Base-by-base conservation (phyloP, 192 early-diverging fungal genomes). In the Radiomyces spectabilis region DNA sequence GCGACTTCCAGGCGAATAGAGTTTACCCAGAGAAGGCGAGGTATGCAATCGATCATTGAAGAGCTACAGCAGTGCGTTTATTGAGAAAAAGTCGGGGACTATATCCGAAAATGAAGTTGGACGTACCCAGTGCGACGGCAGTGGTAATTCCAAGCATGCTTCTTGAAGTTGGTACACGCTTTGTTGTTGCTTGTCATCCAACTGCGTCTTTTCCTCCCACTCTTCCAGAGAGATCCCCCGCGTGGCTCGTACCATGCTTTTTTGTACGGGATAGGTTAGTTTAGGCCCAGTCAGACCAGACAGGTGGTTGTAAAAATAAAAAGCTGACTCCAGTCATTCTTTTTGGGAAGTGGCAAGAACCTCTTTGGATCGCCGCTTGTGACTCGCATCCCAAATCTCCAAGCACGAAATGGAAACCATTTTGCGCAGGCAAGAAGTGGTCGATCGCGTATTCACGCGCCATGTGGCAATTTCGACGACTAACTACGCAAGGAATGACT, bases 121-220 rank as follows among this genome's bases (percentile, higher is more conserved):
- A 31, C 19, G 19, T 62, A 62, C 60, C 60, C 60, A 62, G 38
- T 45, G 38, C 24, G 74, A 49, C 25, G 82, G 82, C 18, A 84
- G 40, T 8, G 82, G 82, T 13, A 84, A 44, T 30, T 84, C 82
- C 32, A 44, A 33, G 44, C 82, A 84, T 29, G 79, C 71, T 27
- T 81, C 78, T 48, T 84, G 72, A 15, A 84, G 39, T 10, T 75
- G 73, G 19, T 72, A 65, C n/a, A 82, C 79, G 30, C 72, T 69
- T 27, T 75, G 66, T 29, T 67, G 63, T 56, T 82, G 69, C 25
- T 65, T 27, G 30, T 80, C 78, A 34, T 61, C 60, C 5, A 84
- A 55, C 13, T 63, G 69, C 2, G 75, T 69, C 43, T 74, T 75
- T 25, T 69, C 64, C 41, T 83, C 81, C 81, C 81, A 83, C 47